phyloP scores from a whole-genome alignment of 805 yeast genomes.

The Candida insectorum region DNA sequence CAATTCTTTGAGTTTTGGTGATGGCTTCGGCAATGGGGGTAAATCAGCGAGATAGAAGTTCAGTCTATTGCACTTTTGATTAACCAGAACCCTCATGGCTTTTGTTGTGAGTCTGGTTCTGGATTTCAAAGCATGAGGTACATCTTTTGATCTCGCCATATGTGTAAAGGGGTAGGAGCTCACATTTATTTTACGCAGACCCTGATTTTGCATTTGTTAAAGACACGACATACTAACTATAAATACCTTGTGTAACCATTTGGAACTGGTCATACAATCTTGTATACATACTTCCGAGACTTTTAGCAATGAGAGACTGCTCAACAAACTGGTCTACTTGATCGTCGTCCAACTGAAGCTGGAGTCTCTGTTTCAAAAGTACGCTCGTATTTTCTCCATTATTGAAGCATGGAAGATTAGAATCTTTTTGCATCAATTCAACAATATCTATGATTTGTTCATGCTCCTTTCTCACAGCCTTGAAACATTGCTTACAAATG shows the following conservation, averaged over 20 bases:
- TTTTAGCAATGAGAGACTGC: constrained; percentile 67
- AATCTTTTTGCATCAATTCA: constrained; percentile 91
- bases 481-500: constrained; percentile 70
- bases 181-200: too few species aligned
- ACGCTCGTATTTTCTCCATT: constrained; percentile 82
- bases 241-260: constrained; percentile 91
- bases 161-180: too few species aligned
- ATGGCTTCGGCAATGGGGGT: constrained; percentile 9
- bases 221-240: too few species aligned
- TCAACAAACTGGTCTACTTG: constrained; percentile 82
- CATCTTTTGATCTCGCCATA: too few species aligned
- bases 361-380: constrained; percentile 77
- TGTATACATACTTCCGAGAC: constrained; percentile 85
- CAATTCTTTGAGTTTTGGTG: constrained; percentile 4
- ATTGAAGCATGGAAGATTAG: constrained; percentile 85
- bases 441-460: constrained; percentile 79
- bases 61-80: too few species aligned
- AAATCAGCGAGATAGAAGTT: too few species aligned
- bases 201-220: too few species aligned
- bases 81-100: too few species aligned
- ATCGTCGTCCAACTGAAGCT: constrained; percentile 65
- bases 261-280: constrained; percentile 94
- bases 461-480: constrained; percentile 65
- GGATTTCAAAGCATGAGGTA: too few species aligned
- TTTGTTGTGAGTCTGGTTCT: too few species aligned